These are phyloP conservation scores for Trichoderma cornu-damae DNA, from an alignment of 2,329 filamentous ascomycete genomes.

Conservation along the genomic window DNA sequence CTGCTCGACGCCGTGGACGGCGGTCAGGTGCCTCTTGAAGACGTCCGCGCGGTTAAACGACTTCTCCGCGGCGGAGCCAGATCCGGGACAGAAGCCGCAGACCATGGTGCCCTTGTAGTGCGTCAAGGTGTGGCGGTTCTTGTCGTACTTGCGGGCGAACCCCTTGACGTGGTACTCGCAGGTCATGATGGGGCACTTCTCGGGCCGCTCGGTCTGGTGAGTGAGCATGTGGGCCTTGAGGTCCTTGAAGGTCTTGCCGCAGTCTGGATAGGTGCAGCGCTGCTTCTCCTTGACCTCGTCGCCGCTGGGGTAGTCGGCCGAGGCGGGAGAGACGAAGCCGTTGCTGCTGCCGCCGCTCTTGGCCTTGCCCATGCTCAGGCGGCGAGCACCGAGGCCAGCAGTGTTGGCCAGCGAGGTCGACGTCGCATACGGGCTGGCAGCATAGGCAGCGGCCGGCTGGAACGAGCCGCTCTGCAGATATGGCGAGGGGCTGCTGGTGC, in stretches of 20 bases:
- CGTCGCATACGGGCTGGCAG: conserved; percentile 51
- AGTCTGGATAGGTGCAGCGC: conserved; percentile 76
- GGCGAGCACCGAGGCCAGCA: conserved; percentile 42
- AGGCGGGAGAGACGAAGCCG: conserved; percentile 60
- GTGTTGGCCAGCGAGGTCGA: conserved; percentile 30
- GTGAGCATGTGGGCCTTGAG: conserved; percentile 92
- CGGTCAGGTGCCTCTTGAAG: conserved; percentile 89
- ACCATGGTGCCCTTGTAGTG: conserved; percentile 98
- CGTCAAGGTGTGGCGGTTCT: conserved; percentile 88
- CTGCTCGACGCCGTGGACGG: conserved; percentile 88
- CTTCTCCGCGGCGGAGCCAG: conserved; percentile 84
- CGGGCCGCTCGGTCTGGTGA: conserved; percentile 82
- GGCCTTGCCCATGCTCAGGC: conserved; percentile 54
- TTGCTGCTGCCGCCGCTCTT: not conserved
- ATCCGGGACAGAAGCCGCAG: conserved; percentile 87
- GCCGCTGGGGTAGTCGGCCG: conserved; percentile 55
- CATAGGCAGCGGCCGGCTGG: conserved; percentile 46
- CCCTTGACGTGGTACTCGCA: conserved; percentile 92
- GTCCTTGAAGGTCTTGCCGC: conserved; percentile 83
- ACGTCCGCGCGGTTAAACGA: conserved; percentile 94
- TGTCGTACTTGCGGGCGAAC: conserved; percentile 93
- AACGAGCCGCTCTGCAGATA: conserved; percentile 54
- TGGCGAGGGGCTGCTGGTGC: conserved; percentile 60
- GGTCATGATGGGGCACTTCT: conserved; percentile 88
- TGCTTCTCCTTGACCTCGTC: conserved; percentile 63